These are phyloP conservation scores for Cordia subcordata DNA, from an alignment of 257 asterid genomes.

Conservation along the genomic window DNA sequence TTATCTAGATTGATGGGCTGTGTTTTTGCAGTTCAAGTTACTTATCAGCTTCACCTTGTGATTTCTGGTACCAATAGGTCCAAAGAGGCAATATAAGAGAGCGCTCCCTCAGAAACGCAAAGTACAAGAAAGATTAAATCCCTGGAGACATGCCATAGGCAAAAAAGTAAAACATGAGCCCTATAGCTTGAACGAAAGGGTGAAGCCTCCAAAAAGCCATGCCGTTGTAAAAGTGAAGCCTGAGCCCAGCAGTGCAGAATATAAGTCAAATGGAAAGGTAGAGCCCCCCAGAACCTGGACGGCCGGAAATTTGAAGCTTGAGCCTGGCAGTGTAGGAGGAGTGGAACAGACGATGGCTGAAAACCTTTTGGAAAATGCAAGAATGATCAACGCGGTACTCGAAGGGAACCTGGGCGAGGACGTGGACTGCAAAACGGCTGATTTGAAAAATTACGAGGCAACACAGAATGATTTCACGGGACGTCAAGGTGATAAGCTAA, in stretches of 20 bases:
- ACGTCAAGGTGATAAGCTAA: conserved; percentile 61
- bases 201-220: conserved; percentile 6
- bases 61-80: conserved; percentile 31
- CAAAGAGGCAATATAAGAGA: conserved; percentile 55
- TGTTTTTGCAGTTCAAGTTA: background rate
- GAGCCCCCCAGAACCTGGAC: conserved; percentile 13
- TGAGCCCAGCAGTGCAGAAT: background rate
- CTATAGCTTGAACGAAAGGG: conserved; percentile 20
- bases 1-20: background rate
- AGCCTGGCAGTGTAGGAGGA: conserved; percentile 23
- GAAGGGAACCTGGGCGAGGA: conserved; percentile 50
- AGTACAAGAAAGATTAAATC: conserved; percentile 41
- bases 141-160: conserved; percentile 61
- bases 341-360: conserved; percentile 46
- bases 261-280: conserved; percentile 10
- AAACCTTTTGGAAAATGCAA: conserved; percentile 43
- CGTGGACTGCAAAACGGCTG: conserved; percentile 35
- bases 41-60: conserved; percentile 2
- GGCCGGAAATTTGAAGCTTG: conserved; percentile 16
- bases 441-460: conserved; percentile 42
- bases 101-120: conserved; percentile 45
- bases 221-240: conserved; percentile 1
- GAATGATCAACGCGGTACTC: conserved; percentile 43
- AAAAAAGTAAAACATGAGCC: conserved; percentile 41
- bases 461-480: conserved; percentile 40